phyloP scores from a whole-genome alignment of 805 yeast species.

The Ogataea zsoltii region DNA sequence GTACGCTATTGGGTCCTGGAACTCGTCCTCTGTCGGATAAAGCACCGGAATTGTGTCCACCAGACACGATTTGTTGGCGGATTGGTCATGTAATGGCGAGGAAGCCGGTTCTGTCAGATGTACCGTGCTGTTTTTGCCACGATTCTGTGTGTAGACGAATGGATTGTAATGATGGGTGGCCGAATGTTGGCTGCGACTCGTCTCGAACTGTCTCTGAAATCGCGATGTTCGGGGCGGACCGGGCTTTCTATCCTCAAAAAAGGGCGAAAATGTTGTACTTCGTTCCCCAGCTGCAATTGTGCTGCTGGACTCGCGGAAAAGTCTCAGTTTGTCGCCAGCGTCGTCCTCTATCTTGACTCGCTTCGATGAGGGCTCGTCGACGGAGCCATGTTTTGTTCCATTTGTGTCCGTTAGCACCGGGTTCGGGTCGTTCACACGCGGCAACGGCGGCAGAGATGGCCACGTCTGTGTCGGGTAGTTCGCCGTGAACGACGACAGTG shows the following conservation, averaged over 20 bases:
- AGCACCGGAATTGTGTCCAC: slow-evolving; percentile 50
- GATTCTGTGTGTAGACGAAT: slow-evolving; percentile 45
- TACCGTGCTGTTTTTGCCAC: slow-evolving; percentile 31
- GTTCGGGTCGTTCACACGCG: too few relatives aligned
- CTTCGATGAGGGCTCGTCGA: neutral
- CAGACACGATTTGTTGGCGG: slow-evolving; percentile 2
- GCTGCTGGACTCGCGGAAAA: too few relatives aligned
- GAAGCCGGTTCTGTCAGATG: slow-evolving; percentile 3
- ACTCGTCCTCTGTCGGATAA: slow-evolving; percentile 54
- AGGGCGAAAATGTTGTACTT: too few relatives aligned
- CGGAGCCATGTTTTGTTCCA: too few relatives aligned
- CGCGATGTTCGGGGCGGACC: slow-evolving; percentile 34
- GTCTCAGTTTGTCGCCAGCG: too few relatives aligned
- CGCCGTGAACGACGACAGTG: neutral
- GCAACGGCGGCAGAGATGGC: neutral
- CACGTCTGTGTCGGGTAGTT: neutral
- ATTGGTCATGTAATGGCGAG: slow-evolving; percentile 21
- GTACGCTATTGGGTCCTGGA: slow-evolving; percentile 64
- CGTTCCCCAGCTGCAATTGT: too few relatives aligned
- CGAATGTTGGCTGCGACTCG: neutral
- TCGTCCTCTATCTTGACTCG: neutral
- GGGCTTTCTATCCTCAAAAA: neutral
- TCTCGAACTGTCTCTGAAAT: slow-evolving; percentile 13
- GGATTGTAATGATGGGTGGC: slow-evolving; percentile 44
- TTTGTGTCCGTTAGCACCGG: too few relatives aligned